Evolutionary conservation across 1,284 basidiomycete genomes (phyloP).

Genomic region (Farysia itapuensis): DNA sequence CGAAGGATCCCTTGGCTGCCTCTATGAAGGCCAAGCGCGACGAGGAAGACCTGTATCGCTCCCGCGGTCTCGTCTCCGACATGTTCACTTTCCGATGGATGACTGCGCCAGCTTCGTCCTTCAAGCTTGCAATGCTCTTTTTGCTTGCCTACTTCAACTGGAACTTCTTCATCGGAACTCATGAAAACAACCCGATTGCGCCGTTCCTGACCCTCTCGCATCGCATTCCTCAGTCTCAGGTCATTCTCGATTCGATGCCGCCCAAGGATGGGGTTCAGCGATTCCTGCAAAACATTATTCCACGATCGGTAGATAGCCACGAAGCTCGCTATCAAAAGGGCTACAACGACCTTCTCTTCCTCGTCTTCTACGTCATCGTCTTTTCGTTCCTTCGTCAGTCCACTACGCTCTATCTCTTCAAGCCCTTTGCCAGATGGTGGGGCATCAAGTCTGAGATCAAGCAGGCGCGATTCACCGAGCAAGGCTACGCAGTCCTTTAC

Average conservation of each 20-base stretch:
- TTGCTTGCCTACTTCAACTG: conserved; percentile 74
- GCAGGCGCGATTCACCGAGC: conserved; percentile 52
- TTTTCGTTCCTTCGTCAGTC: conserved; percentile 87
- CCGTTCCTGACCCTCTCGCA: conserved; percentile 77
- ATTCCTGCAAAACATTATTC: conserved; percentile 17
- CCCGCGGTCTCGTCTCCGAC: conserved; percentile 34
- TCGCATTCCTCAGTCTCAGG: conserved; percentile 63
- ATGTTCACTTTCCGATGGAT: conserved; percentile 51
- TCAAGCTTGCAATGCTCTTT: conserved; percentile 69
- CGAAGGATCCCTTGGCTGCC: conserved; percentile 14
- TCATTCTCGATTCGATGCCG: conserved; percentile 61
- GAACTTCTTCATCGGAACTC: conserved; percentile 63
- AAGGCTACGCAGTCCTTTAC: conserved; percentile 56
- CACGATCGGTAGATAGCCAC: conserved; percentile 20
- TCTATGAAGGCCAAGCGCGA: not conserved
- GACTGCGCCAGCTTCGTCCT: conserved; percentile 43
- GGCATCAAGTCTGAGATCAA: conserved; percentile 54
- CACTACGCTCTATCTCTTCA: conserved; percentile 71
- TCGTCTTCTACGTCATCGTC: conserved; percentile 84
- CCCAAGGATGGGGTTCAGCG: conserved; percentile 13
- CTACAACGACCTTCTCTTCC: conserved; percentile 72
- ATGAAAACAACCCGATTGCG: conserved; percentile 73
- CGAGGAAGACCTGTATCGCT: conserved; percentile 31
- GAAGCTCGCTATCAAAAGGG: conserved; percentile 51
- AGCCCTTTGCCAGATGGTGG: conserved; percentile 68